Evolutionary conservation across 768 basidiomycete genomes (phyloP).

Genomic region (Postia placenta): DNA sequence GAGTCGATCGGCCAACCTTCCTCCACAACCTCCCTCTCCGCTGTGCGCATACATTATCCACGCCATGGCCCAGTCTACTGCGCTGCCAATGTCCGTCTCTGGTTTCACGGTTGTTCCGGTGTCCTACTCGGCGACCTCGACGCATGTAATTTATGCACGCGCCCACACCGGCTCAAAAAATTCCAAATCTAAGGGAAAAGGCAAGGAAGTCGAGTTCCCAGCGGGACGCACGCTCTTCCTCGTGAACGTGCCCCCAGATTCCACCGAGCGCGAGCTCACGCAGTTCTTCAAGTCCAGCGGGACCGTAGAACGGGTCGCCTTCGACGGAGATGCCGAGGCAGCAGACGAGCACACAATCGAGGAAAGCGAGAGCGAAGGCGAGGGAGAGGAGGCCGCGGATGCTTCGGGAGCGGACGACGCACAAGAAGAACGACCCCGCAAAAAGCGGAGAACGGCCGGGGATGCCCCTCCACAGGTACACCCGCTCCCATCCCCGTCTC

Average conservation of each 20-base stretch:
- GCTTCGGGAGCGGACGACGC: conserved; percentile 33
- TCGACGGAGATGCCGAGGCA: conserved; percentile 40
- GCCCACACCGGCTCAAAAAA: conserved; percentile 51
- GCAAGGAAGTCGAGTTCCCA: conserved; percentile 27
- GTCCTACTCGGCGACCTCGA: conserved; percentile 33
- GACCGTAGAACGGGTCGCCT: conserved; percentile 68
- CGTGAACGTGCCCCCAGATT: conserved; percentile 85
- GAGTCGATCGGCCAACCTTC: no score
- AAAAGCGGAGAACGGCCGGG: conserved; percentile 26
- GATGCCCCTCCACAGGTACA: conserved; percentile 42
- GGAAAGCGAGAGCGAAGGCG: conserved; percentile 29
- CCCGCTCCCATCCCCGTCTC: conserved; percentile 47
- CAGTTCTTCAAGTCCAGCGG: conserved; percentile 75
- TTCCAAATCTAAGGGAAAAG: conserved; percentile 17
- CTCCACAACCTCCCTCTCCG: no score
- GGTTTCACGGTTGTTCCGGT: conserved; percentile 47
- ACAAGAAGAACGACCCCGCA: conserved; percentile 22
- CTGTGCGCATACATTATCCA: background rate
- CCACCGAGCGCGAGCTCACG: conserved; percentile 74
- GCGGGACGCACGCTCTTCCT: conserved; percentile 77
- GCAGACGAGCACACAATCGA: conserved; percentile 19
- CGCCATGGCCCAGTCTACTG: conserved; percentile 5
- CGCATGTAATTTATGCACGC: conserved; percentile 77
- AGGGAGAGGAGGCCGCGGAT: conserved; percentile 27
- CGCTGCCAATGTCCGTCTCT: conserved; percentile 22